Evolutionary conservation across 1,284 basidiomycete species (phyloP).

Genomic region (Rhodotorula sp.): DNA sequence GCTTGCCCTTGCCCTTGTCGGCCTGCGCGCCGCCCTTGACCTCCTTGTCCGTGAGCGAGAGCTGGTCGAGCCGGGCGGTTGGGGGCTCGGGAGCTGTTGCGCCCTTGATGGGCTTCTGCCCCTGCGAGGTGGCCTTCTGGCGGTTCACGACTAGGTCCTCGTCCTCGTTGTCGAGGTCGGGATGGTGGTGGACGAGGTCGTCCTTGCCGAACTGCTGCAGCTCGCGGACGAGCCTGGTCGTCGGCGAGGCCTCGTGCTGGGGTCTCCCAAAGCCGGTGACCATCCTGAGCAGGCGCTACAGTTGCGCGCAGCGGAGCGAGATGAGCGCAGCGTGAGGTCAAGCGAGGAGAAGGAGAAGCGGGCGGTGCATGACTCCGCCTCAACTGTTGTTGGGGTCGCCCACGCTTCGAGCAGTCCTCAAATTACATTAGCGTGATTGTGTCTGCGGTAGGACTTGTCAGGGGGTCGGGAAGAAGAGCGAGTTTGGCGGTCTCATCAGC

Average conservation of each 20-base stretch:
- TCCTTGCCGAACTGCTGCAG: conserved; percentile 31
- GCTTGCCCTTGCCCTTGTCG: not conserved
- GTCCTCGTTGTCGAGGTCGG: conserved; percentile 29
- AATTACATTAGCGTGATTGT: no score
- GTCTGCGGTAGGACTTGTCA: no score
- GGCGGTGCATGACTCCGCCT: not conserved
- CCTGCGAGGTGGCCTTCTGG: not conserved
- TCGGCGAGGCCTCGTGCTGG: conserved; percentile 2
- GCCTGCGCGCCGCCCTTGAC: not conserved
- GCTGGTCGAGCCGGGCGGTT: not conserved
- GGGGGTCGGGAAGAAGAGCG: no score
- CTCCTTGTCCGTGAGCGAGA: conserved; percentile 2
- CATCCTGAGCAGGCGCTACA: not conserved
- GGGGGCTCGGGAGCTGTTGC: not conserved
- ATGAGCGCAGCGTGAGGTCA: not conserved
- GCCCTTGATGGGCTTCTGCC: not conserved
- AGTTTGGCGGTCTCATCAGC: not conserved
- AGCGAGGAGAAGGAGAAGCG: not conserved
- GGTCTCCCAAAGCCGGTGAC: not conserved
- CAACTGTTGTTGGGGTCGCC: no score
- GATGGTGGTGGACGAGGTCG: not conserved
- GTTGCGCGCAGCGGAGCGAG: not conserved
- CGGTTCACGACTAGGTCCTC: conserved; percentile 28
- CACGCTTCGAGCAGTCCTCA: no score
- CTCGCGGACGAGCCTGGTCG: conserved; percentile 29